Evolutionary conservation across 306 rosid genomes (phyloP), one percentile per base, ranked within the genome.

Genomic region (Pterocarpus santalinus): DNA sequence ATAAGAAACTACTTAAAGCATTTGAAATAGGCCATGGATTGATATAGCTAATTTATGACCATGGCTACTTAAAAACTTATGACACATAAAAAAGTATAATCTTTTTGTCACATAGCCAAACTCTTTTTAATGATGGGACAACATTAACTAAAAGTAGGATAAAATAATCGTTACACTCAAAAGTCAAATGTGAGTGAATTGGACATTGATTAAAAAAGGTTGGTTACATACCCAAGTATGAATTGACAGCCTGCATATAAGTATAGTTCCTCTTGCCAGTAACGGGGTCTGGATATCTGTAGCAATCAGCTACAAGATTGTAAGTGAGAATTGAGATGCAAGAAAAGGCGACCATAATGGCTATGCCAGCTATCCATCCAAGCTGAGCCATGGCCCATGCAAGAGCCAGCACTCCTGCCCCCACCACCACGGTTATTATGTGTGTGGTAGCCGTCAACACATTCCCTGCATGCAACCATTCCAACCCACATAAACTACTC

Each of bases 301-400:
- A 88, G 17, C 88, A 88, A 56, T 86, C 81, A 4, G 91, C 87
- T 1, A 88, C 68, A 11, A 88, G 79, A 84, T 75, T 81, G 73
- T 75, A 71, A 52, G 86, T 83, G 66, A 56, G 83, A 34, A 88
- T 76, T 1, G 89, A 77, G 68, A 88, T 83, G 80, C 38, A 34
- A 2, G 91, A 39, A 73, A 85, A 83, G 2, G 13, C 10, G 12
- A 86, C 1, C 82, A 86, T 79, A 17, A 47, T 28, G 41, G 38
- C 3, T 1, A 83, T 63, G 72, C 84, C 90, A 6, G 85, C 63
- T 13, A 88, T 41, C 87, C 89, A 85, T 69, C 87, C 87, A 0
- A 88, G 75, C 4, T 85, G 87, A 38, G 89, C 82, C 55, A 75
- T 60, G 5, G 82, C 87, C 90, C 87, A 82, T 1, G 84, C 80